Percentiles rank a stretch among this genome's conserved stretches.
Evolutionary conservation across 805 yeast genomes (phyloP).

Genomic region (Kuraishia cidri): DNA sequence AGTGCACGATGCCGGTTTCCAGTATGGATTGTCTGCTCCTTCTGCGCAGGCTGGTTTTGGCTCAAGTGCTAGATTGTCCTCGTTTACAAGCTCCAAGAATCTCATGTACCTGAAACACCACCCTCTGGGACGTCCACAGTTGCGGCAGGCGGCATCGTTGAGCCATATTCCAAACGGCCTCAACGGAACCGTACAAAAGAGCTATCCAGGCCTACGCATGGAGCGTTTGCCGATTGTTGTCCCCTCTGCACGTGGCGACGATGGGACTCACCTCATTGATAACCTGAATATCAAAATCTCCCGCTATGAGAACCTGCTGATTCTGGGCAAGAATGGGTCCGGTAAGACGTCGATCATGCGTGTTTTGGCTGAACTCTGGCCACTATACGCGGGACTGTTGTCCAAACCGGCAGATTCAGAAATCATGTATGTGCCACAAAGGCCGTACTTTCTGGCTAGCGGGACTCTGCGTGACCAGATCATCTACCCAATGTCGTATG

Average conservation of each 20-base stretch:
- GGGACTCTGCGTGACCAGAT: constrained; percentile 89
- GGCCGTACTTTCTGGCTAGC: constrained; percentile 64
- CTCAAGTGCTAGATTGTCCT: constrained; percentile 16
- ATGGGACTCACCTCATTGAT: constrained; percentile 52
- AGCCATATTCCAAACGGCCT: constrained; percentile 27
- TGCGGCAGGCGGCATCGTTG: background rate
- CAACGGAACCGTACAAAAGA: constrained; percentile 72
- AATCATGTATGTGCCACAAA: constrained; percentile 75
- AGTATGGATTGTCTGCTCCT: constrained; percentile 26
- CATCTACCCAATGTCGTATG: constrained; percentile 75
- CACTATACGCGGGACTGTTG: constrained; percentile 72
- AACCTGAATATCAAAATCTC: constrained; percentile 54
- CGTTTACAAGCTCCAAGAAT: constrained; percentile 10
- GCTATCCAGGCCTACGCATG: constrained; percentile 71
- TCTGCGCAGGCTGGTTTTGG: constrained; percentile 18
- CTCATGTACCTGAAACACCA: background rate
- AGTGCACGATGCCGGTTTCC: constrained; percentile 59
- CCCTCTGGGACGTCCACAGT: background rate
- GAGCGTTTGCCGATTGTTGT: constrained; percentile 78
- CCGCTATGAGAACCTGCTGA: constrained; percentile 61
- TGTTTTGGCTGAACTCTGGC: constrained; percentile 86
- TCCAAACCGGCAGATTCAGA: constrained; percentile 69
- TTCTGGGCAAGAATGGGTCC: constrained; percentile 81
- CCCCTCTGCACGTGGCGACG: constrained; percentile 54
- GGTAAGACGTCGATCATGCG: constrained; percentile 87